Conservation (phyloP, 164 flowering plant species). For the Magnolia kwangsiensis region DNA sequence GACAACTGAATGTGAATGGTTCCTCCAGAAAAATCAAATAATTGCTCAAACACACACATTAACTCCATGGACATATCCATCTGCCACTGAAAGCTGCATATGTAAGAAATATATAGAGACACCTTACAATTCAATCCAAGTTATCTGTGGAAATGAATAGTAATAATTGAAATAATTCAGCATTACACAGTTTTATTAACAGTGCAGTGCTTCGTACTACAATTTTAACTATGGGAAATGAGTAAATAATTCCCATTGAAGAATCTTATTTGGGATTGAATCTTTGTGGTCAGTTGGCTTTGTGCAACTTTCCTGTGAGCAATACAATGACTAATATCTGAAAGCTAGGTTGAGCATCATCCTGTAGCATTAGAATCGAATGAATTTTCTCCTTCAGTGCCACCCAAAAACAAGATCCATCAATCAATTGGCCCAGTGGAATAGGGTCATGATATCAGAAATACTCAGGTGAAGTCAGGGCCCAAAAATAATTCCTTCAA, state of each 20-base stretch:
- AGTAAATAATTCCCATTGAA: not conserved
- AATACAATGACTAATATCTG: not conserved
- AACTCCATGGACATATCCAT: too few relatives aligned
- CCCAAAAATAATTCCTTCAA: slow-evolving; percentile 55
- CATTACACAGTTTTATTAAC: not conserved
- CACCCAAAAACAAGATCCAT: not conserved
- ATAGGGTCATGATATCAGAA: not conserved
- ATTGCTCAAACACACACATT: not conserved
- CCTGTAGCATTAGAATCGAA: not conserved
- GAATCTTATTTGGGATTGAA: not conserved
- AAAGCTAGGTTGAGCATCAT: not conserved
- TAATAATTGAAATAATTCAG: not conserved
- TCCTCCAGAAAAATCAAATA: not conserved
- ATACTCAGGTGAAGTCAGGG: slow-evolving; percentile 14
- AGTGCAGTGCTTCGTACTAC: not conserved
- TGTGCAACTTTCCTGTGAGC: not conserved
- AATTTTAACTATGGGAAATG: not conserved
- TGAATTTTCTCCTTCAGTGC: not conserved
- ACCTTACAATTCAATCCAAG: not conserved
- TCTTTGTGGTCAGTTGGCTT: not conserved
- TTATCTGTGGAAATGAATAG: not conserved
- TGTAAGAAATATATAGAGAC: not conserved
- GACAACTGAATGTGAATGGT: not conserved
- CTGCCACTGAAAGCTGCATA: not conserved
- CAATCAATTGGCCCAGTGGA: not conserved